Evolutionary conservation across 306 rosid genomes (phyloP).

Genomic region (Begonia peltatifolia): DNA sequence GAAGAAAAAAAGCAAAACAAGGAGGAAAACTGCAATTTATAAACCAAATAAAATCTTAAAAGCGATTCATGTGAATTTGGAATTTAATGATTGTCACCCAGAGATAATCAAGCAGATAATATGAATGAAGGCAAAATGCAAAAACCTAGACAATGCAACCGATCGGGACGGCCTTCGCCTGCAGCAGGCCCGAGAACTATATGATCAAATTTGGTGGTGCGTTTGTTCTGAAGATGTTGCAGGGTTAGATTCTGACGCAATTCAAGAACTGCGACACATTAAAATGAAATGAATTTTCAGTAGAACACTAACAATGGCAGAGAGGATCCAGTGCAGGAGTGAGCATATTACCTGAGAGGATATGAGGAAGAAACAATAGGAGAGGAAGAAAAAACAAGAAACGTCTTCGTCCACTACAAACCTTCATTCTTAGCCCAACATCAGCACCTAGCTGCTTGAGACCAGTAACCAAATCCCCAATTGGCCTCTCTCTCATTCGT

Average conservation of each 20-base stretch:
- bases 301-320: constrained; percentile 1
- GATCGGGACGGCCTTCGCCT: constrained; percentile 76
- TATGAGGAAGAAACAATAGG: constrained; percentile 42
- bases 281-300: constrained; percentile 4
- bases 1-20: constrained; percentile 2
- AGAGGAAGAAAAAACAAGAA: constrained; percentile 52
- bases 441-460: constrained; percentile 96
- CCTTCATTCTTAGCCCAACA: constrained; percentile 39
- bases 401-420: constrained; percentile 50
- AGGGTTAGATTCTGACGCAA: constrained; percentile 33
- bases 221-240: constrained; percentile 27
- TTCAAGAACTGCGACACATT: constrained; percentile 31
- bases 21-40: no score
- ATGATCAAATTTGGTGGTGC: constrained; percentile 53
- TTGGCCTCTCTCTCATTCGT: constrained; percentile 99
- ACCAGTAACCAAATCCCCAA: constrained; percentile 89
- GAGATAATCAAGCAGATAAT: no score
- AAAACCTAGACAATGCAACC: constrained; percentile 74
- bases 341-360: constrained; percentile 38
- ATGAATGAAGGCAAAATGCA: background rate
- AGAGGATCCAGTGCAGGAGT: constrained; percentile 1
- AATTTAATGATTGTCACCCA: background rate
- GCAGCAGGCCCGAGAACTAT: constrained; percentile 81
- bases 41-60: no score
- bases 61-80: background rate